A percentile compares a stretch with the other conserved stretches of the same genome.
phyloP scores from a whole-genome alignment of 345 rosid genomes.

The Barbarea vulgaris region DNA sequence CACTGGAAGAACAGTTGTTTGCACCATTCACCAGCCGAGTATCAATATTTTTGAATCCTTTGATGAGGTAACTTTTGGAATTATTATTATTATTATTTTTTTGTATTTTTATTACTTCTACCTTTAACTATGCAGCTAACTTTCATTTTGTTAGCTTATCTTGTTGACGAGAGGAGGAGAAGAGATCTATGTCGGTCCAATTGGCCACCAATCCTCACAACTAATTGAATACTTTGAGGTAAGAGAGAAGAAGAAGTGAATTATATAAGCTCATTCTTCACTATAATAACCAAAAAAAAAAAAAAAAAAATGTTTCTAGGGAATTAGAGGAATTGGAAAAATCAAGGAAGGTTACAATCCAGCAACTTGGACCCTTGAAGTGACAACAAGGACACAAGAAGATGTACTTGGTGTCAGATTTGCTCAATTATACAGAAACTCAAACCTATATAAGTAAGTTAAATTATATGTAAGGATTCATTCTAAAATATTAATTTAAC shows the following conservation, averaged over 20 bases:
- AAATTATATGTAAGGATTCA: not conserved
- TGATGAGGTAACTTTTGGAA: slow-evolving; percentile 58
- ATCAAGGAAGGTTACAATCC: slow-evolving; percentile 61
- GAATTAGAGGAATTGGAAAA: slow-evolving; percentile 48
- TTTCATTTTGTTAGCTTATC: slow-evolving; percentile 41
- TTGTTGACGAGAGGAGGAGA: slow-evolving; percentile 58
- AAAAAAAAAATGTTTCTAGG: slow-evolving; percentile 34
- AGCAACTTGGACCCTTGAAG: slow-evolving; percentile 67
- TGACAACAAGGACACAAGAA: slow-evolving; percentile 51
- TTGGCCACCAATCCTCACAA: slow-evolving; percentile 51
- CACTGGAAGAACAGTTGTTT: no score
- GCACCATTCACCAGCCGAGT: slow-evolving; percentile 77
- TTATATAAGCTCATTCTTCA: not conserved
- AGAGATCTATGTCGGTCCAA: slow-evolving; percentile 57
- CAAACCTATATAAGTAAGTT: slow-evolving; percentile 47
- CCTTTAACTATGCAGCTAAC: slow-evolving; percentile 11
- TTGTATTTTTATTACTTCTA: not conserved
- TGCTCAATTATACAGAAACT: slow-evolving; percentile 48
- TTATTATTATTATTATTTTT: no score
- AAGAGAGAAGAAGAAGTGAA: not conserved
- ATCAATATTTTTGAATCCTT: slow-evolving; percentile 70
- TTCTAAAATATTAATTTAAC: not conserved
- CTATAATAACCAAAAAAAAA: not conserved
- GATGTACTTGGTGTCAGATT: slow-evolving; percentile 45
- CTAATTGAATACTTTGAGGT: slow-evolving; percentile 57